phyloP scores from a whole-genome alignment of 352 stramenopile genomes.

The Globisporangium cystogenes region DNA sequence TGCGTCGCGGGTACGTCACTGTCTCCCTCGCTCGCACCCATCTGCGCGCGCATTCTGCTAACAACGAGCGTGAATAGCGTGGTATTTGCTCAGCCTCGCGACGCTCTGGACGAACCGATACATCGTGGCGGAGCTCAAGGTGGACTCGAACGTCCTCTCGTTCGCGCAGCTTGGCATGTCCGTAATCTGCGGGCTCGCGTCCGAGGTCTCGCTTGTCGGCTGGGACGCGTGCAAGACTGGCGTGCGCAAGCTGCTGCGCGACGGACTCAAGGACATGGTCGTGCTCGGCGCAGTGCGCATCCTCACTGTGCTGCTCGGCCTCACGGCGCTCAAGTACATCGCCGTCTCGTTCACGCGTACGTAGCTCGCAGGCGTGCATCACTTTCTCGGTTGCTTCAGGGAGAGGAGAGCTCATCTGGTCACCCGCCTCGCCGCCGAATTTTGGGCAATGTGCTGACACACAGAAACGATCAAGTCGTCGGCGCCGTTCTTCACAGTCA shows the following conservation, averaged over 20 bases:
- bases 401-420: neutral
- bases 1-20: slow-evolving; percentile 45
- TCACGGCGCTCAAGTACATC: slow-evolving; percentile 91
- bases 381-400: neutral
- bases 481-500: slow-evolving; percentile 88
- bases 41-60: neutral
- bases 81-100: slow-evolving; percentile 75
- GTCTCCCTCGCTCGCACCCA: neutral
- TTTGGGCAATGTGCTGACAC: slow-evolving; percentile 5
- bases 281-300: slow-evolving; percentile 78
- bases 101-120: slow-evolving; percentile 85
- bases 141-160: slow-evolving; percentile 78
- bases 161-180: slow-evolving; percentile 76
- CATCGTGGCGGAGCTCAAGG: slow-evolving; percentile 61
- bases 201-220: slow-evolving; percentile 68
- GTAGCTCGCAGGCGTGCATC: slow-evolving; percentile 7
- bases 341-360: slow-evolving; percentile 87
- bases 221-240: slow-evolving; percentile 48
- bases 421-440: neutral
- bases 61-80: slow-evolving; percentile 24
- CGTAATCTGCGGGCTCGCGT: slow-evolving; percentile 58
- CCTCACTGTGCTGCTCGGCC: slow-evolving; percentile 83
- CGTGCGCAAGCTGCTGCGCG: slow-evolving; percentile 38
- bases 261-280: slow-evolving; percentile 81
- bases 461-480: slow-evolving; percentile 92